phyloP scores from a whole-genome alignment of 148 eudicot species.

The Agrostemma githago region DNA sequence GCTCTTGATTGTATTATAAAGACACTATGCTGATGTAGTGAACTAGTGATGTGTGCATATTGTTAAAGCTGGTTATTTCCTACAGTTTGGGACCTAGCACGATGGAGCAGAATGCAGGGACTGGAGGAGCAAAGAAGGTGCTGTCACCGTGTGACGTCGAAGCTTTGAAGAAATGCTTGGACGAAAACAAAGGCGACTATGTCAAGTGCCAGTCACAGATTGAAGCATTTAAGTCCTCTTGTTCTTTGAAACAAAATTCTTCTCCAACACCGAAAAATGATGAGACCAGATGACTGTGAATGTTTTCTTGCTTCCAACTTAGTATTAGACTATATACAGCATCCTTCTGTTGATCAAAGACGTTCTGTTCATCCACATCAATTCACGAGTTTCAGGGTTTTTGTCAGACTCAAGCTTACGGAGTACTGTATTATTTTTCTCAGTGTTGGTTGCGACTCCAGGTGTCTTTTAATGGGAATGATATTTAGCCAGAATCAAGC shows the following conservation, averaged over 20 bases:
- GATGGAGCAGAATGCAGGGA: constrained; percentile 39
- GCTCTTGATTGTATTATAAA: neutral
- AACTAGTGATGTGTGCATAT: neutral
- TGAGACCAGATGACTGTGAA: neutral
- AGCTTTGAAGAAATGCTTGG: constrained; percentile 82
- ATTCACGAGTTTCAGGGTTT: neutral
- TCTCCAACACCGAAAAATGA: constrained; percentile 8
- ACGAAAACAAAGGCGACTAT: constrained; percentile 79
- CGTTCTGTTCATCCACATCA: neutral
- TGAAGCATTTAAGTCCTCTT: constrained; percentile 77
- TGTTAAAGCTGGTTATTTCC: neutral
- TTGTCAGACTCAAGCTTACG: neutral
- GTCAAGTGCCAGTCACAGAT: constrained; percentile 74
- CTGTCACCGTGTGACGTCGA: constrained; percentile 71
- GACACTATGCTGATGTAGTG: constrained; percentile 2
- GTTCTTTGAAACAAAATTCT: constrained; percentile 46
- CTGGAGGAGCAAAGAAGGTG: constrained; percentile 39
- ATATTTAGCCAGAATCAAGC: no score
- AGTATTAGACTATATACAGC: neutral
- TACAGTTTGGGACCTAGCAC: neutral
- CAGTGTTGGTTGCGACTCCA: neutral
- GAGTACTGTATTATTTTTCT: no score
- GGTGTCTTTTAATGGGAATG: no score
- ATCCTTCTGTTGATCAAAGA: neutral
- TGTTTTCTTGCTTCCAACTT: neutral